phyloP scores from a whole-genome alignment of 2,329 filamentous ascomycete genomes.

The Raffaelea ambrosiae region DNA sequence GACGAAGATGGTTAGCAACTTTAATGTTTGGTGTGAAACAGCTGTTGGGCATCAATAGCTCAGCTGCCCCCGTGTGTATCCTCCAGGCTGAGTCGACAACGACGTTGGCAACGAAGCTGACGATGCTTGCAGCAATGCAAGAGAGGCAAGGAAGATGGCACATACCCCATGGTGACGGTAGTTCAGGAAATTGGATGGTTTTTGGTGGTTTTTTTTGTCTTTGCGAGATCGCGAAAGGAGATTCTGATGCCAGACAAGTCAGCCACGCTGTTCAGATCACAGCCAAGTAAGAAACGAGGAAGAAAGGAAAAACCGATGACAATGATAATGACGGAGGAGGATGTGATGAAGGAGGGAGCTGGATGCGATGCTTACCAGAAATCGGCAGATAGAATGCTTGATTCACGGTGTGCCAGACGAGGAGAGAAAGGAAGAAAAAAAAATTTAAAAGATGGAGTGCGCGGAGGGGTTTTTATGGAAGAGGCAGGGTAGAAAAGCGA shows the following conservation, averaged over 20 bases:
- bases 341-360: neutral
- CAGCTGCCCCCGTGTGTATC: no score
- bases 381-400: conserved; percentile 27
- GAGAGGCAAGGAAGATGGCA: conserved; percentile 4
- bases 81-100: no score
- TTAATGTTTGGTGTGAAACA: neutral
- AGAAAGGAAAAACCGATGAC: conserved; percentile 6
- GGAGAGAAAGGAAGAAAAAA: conserved; percentile 20
- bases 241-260: neutral
- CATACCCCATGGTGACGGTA: conserved; percentile 30
- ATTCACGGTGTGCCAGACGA: conserved; percentile 30
- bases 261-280: no score
- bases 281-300: no score
- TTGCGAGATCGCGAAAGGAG: conserved; percentile 2
- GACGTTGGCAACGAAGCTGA: no score
- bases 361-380: conserved; percentile 12
- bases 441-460: conserved; percentile 11
- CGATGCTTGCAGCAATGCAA: no score
- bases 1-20: conserved; percentile 13
- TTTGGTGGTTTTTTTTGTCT: conserved; percentile 1
- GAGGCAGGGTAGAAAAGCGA: conserved; percentile 1
- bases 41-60: no score
- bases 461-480: conserved; percentile 16
- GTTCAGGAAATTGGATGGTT: conserved; percentile 8
- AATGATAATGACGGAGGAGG: neutral